A percentile compares a stretch with the other conserved stretches of the same genome.
Evolutionary conservation across 257 asterid species (phyloP).

Genomic region (Przewalskia tangutica): DNA sequence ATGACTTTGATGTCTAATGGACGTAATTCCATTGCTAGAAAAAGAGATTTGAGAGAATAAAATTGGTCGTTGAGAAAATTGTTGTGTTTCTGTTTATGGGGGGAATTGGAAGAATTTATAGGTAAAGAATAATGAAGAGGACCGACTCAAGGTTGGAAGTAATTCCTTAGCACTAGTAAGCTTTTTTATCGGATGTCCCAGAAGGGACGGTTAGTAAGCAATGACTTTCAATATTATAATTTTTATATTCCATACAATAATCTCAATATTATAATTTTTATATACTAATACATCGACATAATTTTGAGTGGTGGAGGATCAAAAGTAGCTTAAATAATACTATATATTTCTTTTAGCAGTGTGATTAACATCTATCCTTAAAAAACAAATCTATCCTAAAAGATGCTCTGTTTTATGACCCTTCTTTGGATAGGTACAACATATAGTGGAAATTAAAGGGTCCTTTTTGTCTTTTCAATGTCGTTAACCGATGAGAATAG

Average conservation of each 20-base stretch:
- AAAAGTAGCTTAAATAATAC: not conserved
- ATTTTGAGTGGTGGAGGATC: not conserved
- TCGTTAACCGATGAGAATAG: not conserved
- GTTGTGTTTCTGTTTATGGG: not conserved
- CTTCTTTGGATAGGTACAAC: not conserved
- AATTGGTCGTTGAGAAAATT: not conserved
- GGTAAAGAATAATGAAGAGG: not conserved
- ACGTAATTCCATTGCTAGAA: conserved; percentile 15
- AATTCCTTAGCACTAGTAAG: not conserved
- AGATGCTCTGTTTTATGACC: not conserved
- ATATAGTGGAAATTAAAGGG: not conserved
- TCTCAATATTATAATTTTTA: too few relatives aligned
- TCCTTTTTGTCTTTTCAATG: too few relatives aligned
- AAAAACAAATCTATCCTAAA: not conserved
- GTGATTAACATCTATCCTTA: not conserved
- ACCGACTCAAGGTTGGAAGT: not conserved
- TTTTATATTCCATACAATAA: too few relatives aligned
- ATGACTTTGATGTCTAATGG: conserved; percentile 25
- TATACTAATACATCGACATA: too few relatives aligned
- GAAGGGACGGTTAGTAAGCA: not conserved
- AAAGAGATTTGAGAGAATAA: not conserved
- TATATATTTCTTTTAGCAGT: too few relatives aligned
- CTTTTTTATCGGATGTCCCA: too few relatives aligned
- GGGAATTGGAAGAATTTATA: not conserved
- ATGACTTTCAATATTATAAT: not conserved